Percentiles rank a stretch among this genome's conserved stretches.
These are phyloP conservation scores for Carallia brachiata DNA, from an alignment of 345 rosid genomes.

Conservation along the genomic window DNA sequence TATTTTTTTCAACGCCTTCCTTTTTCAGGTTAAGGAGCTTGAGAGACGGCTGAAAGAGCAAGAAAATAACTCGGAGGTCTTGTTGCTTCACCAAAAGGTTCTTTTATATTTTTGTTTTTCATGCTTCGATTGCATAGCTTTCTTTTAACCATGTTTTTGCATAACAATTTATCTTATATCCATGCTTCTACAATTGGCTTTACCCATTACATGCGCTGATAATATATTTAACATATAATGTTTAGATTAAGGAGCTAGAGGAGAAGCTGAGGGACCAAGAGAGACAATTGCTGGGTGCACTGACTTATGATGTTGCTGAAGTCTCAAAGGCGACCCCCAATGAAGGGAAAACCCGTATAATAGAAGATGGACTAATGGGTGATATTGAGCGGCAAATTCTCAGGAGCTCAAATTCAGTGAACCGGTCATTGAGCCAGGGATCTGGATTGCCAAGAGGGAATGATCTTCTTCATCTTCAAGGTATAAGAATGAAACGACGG, in stretches of 20 bases:
- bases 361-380: constrained; percentile 42
- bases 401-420: constrained; percentile 56
- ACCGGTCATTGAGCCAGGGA: constrained; percentile 45
- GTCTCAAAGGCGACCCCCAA: constrained; percentile 42
- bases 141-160: not conserved
- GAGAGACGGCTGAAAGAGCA: constrained; percentile 55
- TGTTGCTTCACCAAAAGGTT: constrained; percentile 55
- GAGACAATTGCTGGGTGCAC: constrained; percentile 41
- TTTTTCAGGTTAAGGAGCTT: constrained; percentile 59
- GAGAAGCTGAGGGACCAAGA: constrained; percentile 72
- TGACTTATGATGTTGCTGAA: constrained; percentile 38
- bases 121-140: no score
- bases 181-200: no score
- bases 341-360: constrained; percentile 41
- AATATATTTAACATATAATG: not conserved
- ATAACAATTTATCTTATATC: no score
- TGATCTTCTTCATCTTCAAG: constrained; percentile 30
- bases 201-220: no score
- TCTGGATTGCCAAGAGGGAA: constrained; percentile 36
- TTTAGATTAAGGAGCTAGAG: constrained; percentile 81
- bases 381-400: constrained; percentile 56
- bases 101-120: constrained; percentile 3
- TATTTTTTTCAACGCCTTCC: not conserved
- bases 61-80: constrained; percentile 49
- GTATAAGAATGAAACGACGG: constrained; percentile 56